phyloP scores from a whole-genome alignment of 1,139 yeast genomes.

The Saccharomyces uvarum region DNA sequence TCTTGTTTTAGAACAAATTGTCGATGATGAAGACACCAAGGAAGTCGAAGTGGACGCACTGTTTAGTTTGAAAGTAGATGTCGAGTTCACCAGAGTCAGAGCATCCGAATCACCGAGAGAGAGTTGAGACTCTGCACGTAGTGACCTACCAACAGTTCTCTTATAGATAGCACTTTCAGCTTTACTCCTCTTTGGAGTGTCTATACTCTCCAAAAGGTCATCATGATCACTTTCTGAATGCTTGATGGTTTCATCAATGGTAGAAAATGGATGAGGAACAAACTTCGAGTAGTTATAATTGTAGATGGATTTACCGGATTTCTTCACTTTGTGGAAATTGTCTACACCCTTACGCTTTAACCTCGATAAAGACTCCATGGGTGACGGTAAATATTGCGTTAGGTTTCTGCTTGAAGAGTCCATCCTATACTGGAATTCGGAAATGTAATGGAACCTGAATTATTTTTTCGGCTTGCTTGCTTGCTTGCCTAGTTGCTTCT shows the following conservation, averaged over 20 bases:
- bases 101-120: slow-evolving; percentile 3
- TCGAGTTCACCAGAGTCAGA: slow-evolving; percentile 3
- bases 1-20: neutral
- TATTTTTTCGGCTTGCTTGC: neutral
- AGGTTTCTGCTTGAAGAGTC: neutral
- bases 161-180: neutral
- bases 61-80: neutral
- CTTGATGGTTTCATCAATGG: neutral
- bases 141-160: neutral
- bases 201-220: neutral
- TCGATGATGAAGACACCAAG: slow-evolving; percentile 1
- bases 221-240: neutral
- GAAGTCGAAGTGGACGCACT: slow-evolving; percentile 1
- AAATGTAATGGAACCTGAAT: neutral
- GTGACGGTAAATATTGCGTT: slow-evolving; percentile 1
- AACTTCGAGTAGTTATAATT: slow-evolving; percentile 2
- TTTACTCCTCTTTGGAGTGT: neutral
- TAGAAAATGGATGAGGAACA: neutral
- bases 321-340: slow-evolving; percentile 12
- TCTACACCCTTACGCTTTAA: slow-evolving; percentile 12
- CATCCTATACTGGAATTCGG: neutral
- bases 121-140: neutral
- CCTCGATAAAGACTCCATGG: slow-evolving; percentile 11
- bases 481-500: neutral
- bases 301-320: slow-evolving; percentile 10